A percentile compares a stretch with the other conserved stretches of the same genome.
These are phyloP conservation scores for Umbelopsis sp. DNA, from an alignment of 192 early-diverging fungal species.

Conservation along the genomic window DNA sequence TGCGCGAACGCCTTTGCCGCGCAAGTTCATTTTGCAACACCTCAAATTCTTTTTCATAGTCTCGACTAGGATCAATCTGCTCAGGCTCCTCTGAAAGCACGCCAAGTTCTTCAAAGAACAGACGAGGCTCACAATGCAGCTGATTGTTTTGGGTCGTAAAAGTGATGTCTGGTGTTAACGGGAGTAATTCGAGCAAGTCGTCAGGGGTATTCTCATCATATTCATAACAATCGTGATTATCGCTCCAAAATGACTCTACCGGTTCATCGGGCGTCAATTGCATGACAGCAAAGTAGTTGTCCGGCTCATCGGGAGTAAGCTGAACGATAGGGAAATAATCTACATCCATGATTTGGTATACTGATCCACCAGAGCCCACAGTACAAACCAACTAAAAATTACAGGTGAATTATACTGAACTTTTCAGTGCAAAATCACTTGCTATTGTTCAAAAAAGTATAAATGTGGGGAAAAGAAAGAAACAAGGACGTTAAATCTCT, in stretches of 20 bases:
- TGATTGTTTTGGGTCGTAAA: constrained; percentile 30
- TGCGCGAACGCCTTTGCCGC: not conserved
- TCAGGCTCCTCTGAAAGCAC: constrained; percentile 36
- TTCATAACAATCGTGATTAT: not conserved
- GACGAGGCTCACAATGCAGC: constrained; percentile 8
- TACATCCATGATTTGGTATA: not conserved
- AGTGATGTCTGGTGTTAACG: constrained; percentile 34
- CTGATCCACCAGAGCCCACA: too few relatives aligned
- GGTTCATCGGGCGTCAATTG: not conserved
- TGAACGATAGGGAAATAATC: constrained; percentile 11
- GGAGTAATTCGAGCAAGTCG: constrained; percentile 30
- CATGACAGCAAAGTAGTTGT: not conserved
- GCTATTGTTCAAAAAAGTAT: too few relatives aligned
- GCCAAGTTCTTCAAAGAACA: constrained; percentile 41
- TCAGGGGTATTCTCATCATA: constrained; percentile 10
- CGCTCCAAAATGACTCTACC: not conserved
- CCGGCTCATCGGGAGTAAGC: constrained; percentile 5
- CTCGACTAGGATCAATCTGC: constrained; percentile 36
- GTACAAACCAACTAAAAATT: too few relatives aligned
- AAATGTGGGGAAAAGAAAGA: too few relatives aligned
- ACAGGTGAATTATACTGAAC: too few relatives aligned
- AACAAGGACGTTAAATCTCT: too few relatives aligned
- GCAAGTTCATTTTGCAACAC: not conserved
- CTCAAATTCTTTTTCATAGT: constrained; percentile 36
- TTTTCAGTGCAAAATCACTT: too few relatives aligned